Percentiles rank a stretch among this genome's conserved stretches.
These are phyloP conservation scores for Ceratobasidium papillatum DNA, from an alignment of 1,284 basidiomycete genomes.

Conservation along the genomic window DNA sequence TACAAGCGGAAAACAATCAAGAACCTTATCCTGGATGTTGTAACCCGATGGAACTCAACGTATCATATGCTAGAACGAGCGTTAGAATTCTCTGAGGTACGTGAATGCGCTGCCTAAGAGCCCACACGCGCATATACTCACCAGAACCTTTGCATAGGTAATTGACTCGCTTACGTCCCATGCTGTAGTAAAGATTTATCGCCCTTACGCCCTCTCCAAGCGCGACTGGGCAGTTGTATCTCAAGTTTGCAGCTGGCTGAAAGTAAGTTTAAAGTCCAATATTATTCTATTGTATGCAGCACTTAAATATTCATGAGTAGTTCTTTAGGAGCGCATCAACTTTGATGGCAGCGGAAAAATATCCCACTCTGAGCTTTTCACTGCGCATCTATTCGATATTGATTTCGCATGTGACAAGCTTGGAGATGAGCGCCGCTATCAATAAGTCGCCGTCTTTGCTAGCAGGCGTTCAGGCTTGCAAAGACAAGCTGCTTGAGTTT, in stretches of 20 bases:
- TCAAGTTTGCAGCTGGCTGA: not conserved
- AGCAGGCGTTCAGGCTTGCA: not conserved
- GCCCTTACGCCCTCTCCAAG: not conserved
- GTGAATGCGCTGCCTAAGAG: too few relatives aligned
- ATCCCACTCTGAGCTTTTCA: conserved; percentile 1
- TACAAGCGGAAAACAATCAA: not conserved
- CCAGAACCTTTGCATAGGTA: not conserved
- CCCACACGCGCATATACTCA: too few relatives aligned
- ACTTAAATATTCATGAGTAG: too few relatives aligned
- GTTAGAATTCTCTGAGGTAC: not conserved
- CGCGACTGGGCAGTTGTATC: not conserved
- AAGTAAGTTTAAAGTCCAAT: not conserved
- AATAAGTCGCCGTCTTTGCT: not conserved
- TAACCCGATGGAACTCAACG: not conserved
- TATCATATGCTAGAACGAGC: conserved; percentile 2
- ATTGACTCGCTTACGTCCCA: not conserved
- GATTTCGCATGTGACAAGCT: not conserved
- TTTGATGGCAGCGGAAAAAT: not conserved
- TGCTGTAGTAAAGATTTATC: not conserved
- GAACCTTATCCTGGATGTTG: not conserved
- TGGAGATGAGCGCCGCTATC: not conserved
- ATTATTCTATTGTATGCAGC: not conserved
- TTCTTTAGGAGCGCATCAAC: not conserved
- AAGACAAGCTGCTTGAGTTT: not conserved
- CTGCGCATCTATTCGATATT: not conserved